Evolutionary conservation across 225 moss, liverwort and hornwort genomes (phyloP).

Genomic region (Marchantia paleacea): DNA sequence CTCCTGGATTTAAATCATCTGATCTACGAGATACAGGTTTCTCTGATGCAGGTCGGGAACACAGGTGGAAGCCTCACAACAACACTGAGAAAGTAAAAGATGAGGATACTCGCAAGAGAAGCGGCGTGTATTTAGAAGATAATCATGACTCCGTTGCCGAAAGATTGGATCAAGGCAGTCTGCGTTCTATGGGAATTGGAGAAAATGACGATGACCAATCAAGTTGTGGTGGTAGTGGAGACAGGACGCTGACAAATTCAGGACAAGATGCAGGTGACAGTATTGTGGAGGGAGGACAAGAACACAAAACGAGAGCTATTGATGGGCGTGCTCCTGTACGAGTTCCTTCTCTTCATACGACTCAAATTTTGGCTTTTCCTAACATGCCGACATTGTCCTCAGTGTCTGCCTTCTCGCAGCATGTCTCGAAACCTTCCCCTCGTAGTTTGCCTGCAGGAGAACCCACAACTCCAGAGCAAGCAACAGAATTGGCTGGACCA

Average conservation of each 20-base stretch:
- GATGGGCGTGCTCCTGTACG: slow-evolving; percentile 28
- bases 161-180: slow-evolving; percentile 48
- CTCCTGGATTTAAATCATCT: slow-evolving; percentile 44
- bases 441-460: slow-evolving; percentile 45
- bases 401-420: slow-evolving; percentile 21
- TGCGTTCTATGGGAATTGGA: slow-evolving; percentile 33
- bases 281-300: slow-evolving; percentile 42
- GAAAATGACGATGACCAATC: slow-evolving; percentile 55
- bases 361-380: slow-evolving; percentile 31
- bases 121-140: slow-evolving; percentile 41
- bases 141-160: slow-evolving; percentile 42
- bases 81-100: slow-evolving; percentile 17
- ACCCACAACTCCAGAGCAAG: slow-evolving; percentile 65
- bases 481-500: slow-evolving; percentile 58
- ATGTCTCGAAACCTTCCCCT: slow-evolving; percentile 47
- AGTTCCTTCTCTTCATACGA: slow-evolving; percentile 40
- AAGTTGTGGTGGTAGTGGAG: slow-evolving; percentile 39
- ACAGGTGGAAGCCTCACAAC: slow-evolving; percentile 33
- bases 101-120: slow-evolving; percentile 37
- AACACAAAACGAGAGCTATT: slow-evolving; percentile 45
- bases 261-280: slow-evolving; percentile 45
- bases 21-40: slow-evolving; percentile 52
- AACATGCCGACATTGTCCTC: slow-evolving; percentile 19
- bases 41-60: slow-evolving; percentile 51
- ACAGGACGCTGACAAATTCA: slow-evolving; percentile 40